Percentiles rank a stretch among this genome's conserved stretches.
phyloP scores from a whole-genome alignment of 768 basidiomycete genomes.

The Hemileccinum rubropunctum region DNA sequence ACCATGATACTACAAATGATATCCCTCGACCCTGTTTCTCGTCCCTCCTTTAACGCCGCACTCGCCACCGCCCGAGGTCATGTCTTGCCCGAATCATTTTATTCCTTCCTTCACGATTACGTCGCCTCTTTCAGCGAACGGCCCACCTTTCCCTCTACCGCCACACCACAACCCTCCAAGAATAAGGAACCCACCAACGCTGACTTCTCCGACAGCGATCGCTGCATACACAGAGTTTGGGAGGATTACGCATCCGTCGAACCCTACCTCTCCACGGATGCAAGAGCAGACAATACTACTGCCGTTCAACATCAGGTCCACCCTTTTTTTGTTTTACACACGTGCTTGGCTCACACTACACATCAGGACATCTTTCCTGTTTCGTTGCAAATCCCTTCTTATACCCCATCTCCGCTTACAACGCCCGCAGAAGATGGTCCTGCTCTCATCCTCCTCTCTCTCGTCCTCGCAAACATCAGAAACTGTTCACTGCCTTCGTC shows the following conservation, averaged over 20 bases:
- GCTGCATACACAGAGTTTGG: constrained; percentile 80
- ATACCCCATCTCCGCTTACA: constrained; percentile 36
- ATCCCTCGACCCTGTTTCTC: constrained; percentile 65
- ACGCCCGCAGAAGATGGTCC: constrained; percentile 81
- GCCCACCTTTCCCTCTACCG: constrained; percentile 44
- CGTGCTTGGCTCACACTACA: no score
- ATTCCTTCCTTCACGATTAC: constrained; percentile 92
- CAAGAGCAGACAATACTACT: constrained; percentile 47
- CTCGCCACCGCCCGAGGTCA: constrained; percentile 71
- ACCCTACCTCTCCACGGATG: constrained; percentile 58
- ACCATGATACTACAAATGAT: constrained; percentile 90
- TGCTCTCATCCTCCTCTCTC: constrained; percentile 81
- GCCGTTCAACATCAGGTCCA: constrained; percentile 60
- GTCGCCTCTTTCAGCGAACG: constrained; percentile 76
- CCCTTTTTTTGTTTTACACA: neutral
- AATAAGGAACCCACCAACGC: constrained; percentile 20
- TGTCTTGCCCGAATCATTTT: constrained; percentile 91
- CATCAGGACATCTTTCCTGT: constrained; percentile 77
- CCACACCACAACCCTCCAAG: constrained; percentile 24
- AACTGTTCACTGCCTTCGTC: constrained; percentile 85
- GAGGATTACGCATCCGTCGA: constrained; percentile 83
- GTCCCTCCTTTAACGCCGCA: constrained; percentile 81
- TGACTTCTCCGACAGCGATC: constrained; percentile 82
- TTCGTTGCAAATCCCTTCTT: constrained; percentile 64
- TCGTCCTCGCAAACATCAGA: constrained; percentile 85